Evolutionary conservation across 257 asterid genomes (phyloP), one percentile per base, ranked within the genome.

Genomic region (Ocimum tenuiflorum): DNA sequence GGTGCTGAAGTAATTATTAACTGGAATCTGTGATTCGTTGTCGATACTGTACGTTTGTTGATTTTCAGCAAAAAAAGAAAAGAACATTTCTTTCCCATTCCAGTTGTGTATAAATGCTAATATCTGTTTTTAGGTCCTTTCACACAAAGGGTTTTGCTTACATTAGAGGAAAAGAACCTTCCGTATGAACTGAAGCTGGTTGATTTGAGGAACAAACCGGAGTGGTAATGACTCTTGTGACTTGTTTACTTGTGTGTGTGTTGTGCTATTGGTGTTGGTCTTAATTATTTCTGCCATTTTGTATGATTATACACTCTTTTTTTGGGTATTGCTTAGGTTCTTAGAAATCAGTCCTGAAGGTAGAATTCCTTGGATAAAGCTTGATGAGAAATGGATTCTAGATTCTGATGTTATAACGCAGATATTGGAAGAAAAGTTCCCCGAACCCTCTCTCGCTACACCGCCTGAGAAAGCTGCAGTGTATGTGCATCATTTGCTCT

Each of bases 331-430:
- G 15, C 56, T 1, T 29, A 92, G 99, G 99, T 84, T 94, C 63
- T 78, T 90, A 33, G 69, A 72, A 57, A 33, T 89, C 65, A 89
- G 80, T 63, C 97, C 97, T 11, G 95, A 94, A 56, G 95, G 99
- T 73, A 89, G 86, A 80, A 97, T 94, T 69, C 99, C 99, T 11
- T 11, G 85, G 54, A 31, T 92, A 29, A 89, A 87, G 82, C 88
- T 92, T 54, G 99, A 90, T 33, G 97, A 89, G 76, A 83, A 84
- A 74, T 92, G 97, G 97, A 73, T 82, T 63, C 86, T 94, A 20
- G 99, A 92, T 82, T 92, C 99, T 3, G 99, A 92, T 81, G 91
- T 90, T 67, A 92, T 92, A 42, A 81, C 95, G 1, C 94, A 88
- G 72, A 80, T 84, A 42, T 76, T 92, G 39, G 99, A 92, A 75